Evolutionary conservation across 768 basidiomycete species (phyloP), one percentile per base, ranked within the genome.

Genomic region (Ramaria rubella): DNA sequence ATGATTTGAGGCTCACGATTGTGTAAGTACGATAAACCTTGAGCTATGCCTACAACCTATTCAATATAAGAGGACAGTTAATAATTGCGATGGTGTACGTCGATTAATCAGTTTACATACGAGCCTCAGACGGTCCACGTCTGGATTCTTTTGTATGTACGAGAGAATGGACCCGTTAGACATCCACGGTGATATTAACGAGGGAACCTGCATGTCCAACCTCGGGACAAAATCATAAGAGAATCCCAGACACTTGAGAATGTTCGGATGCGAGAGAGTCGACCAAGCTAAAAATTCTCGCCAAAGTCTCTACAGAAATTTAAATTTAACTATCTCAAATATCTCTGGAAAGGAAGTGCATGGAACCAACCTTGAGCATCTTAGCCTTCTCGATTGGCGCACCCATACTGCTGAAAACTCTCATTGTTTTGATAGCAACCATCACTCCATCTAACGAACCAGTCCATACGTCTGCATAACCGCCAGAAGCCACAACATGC

Each of bases 161-260:
- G 44, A 46, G 14, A 46, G 11, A 14, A 51, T 15, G 17, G 49
- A 9, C 8, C 49, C 49, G 17, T 51, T 51, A 31, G 49, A 29
- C 49, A 51, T 51, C 49, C 49, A 51, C 14, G 15, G 49, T 7
- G 49, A 51, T 51, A 51, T 51, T 31, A 51, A 31, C 9, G 49
- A 12, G 8, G 49, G 49, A 12, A 31, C 8, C 23, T 51, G 11
- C 8, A 12, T 7, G 12, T 17, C 15, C 12, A 27, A 14, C 8
- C 30, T 12, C 9, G 31, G 49, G 29, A 12, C 17, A 23, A 29
- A 51, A 51, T 51, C 44, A 24, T 46, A 46, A 14, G 44, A 46
- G 23, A 14, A 51, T 9, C 49, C 49, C 8, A 51, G 49, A 27
- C 49, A 51, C 11, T 27, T 8, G 17, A 51, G 49, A 11, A 51